Percentiles rank a stretch among this genome's conserved stretches.
phyloP scores from a whole-genome alignment of 768 basidiomycete species.

The Tricholoma sp. region DNA sequence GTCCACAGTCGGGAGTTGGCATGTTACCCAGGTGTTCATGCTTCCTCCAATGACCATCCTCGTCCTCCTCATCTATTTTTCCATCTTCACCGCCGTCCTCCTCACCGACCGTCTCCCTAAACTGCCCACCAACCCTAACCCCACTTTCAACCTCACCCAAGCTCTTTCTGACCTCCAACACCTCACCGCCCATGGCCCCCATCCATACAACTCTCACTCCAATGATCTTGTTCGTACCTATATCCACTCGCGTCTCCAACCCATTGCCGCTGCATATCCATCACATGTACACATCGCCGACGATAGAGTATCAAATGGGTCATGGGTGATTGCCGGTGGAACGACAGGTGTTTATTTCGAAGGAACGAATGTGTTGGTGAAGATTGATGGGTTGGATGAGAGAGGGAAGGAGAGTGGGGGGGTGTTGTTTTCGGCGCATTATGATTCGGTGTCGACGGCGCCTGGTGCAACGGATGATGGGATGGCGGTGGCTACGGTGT shows the following conservation, averaged over 20 bases:
- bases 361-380: slow-evolving; percentile 63
- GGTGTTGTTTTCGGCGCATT: slow-evolving; percentile 77
- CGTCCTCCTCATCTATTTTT: slow-evolving; percentile 4
- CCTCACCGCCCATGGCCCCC: slow-evolving; percentile 58
- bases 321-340: slow-evolving; percentile 13
- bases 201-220: slow-evolving; percentile 73
- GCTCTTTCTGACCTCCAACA: slow-evolving; percentile 15
- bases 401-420: slow-evolving; percentile 26
- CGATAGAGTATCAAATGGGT: slow-evolving; percentile 30
- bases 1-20: too few species aligned
- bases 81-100: slow-evolving; percentile 13
- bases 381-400: slow-evolving; percentile 48
- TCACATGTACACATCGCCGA: slow-evolving; percentile 46
- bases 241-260: slow-evolving; percentile 48
- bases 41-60: too few species aligned
- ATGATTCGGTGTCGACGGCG: slow-evolving; percentile 74
- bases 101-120: slow-evolving; percentile 12
- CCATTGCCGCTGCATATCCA: slow-evolving; percentile 34
- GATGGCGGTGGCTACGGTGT: slow-evolving; percentile 13
- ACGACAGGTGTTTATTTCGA: slow-evolving; percentile 48
- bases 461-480: slow-evolving; percentile 69
- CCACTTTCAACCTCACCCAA: slow-evolving; percentile 15
- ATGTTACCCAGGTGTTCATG: too few species aligned
- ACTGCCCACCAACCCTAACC: slow-evolving; percentile 6
- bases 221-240: slow-evolving; percentile 65